Base-by-base conservation (phyloP, 2,329 filamentous ascomycete genomes). In the Tetracladium maxilliforme region DNA sequence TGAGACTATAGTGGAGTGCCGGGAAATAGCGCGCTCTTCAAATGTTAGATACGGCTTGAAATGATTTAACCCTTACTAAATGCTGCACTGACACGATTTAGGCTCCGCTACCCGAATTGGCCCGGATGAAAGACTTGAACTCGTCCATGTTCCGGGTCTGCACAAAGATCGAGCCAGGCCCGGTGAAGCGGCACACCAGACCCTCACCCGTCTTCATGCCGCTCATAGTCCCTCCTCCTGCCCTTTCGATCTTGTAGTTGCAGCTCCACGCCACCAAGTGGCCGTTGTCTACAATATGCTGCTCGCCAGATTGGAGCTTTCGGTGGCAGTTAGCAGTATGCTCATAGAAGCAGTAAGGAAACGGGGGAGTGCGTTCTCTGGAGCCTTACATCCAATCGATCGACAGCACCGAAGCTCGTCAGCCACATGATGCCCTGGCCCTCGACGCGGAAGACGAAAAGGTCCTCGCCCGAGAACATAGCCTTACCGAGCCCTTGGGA, bases 251-350 rank as follows among this genome's bases (percentile, higher is more conserved):
- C 19, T 23, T 35, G 25, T 38, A 37, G 16, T 37, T 31, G 27
- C 33, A 37, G 30, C 24, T 35, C 36, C 36, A 38, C n/a, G 36
- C 36, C 6, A 38, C 36, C 7, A 38, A 31, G 11, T 38, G 36
- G 14, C 34, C 34, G 14, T 36, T 36, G 14, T 36, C 34, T 4
- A 38, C 35, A 21, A 36, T 36, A 18, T 38, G 35, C 23, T 38
- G 31, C 27, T 38, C 31, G 7, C 30, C 33, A n/a, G 32, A 26
- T 27, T 30, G 30, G n/a, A 38, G 29, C 35, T 37, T 10, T 13
- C 9, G 21, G 21, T 9, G n/a, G 9, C 9, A 9, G 18, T 19
- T 9, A 19, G 9, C 18, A 9, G 9, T n/a, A 19, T n/a, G n/a
- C n/a, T 19, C 9, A n/a, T n/a, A 19, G 18, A 19, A n/a, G n/a